Conservation (phyloP, 441 rosid species). For the Lepidium campestre region DNA sequence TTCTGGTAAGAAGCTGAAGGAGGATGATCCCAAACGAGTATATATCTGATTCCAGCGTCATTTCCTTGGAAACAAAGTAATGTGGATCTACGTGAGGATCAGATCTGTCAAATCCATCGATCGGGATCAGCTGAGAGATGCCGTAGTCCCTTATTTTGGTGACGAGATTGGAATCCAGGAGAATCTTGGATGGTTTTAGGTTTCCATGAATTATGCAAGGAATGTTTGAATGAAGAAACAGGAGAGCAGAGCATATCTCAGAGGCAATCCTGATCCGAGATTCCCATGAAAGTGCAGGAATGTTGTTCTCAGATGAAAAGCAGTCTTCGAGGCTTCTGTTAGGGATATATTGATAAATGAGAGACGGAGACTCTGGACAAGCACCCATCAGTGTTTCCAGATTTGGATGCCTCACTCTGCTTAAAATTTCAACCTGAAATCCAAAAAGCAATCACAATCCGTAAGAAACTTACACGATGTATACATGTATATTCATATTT, state of each 20-base stretch:
- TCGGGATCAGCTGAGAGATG: conserved; percentile 43
- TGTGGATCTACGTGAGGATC: conserved; percentile 50
- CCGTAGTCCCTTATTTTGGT: conserved; percentile 68
- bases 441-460: conserved; percentile 10
- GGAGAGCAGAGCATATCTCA: conserved; percentile 80
- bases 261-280: conserved; percentile 55
- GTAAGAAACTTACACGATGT: neutral
- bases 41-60: conserved; percentile 64
- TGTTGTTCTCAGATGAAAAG: conserved; percentile 45
- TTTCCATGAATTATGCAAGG: conserved; percentile 79
- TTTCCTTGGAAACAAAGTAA: conserved; percentile 41
- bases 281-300: conserved; percentile 63
- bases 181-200: conserved; percentile 76
- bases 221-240: conserved; percentile 77
- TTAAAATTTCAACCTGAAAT: conserved; percentile 71
- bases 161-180: conserved; percentile 63
- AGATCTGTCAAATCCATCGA: conserved; percentile 23
- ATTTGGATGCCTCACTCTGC: conserved; percentile 86
- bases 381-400: conserved; percentile 67
- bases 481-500: neutral
- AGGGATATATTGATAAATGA: conserved; percentile 65
- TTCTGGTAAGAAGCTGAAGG: conserved; percentile 66
- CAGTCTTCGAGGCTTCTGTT: conserved; percentile 74
- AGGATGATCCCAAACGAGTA: conserved; percentile 78
- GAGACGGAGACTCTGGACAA: conserved; percentile 75